Evolutionary conservation across 2,329 filamentous ascomycete species (phyloP), one percentile per base, ranked within the genome.

Genomic region (Talaromyces albobiverticillius): DNA sequence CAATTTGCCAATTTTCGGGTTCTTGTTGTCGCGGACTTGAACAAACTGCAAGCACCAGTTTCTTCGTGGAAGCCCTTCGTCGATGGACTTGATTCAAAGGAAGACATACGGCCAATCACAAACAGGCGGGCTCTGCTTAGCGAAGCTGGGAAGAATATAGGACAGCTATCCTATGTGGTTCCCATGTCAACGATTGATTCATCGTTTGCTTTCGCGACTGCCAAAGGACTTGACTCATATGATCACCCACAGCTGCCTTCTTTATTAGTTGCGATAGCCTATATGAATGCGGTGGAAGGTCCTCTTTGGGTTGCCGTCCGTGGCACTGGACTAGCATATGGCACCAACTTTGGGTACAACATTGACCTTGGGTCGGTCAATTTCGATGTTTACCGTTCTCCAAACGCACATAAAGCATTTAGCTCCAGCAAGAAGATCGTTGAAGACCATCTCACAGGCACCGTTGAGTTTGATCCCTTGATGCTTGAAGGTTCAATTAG

Each of bases 301-400:
- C 94, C 94, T 0, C 83, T 99, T 29, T 97, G 94, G 93, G 88
- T 88, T 59, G 90, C 90, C 0, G 89, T 97, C 46, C 90, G 94
- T 45, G 94, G 94, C 53, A 94, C 90, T 41, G 94, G 94, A 42
- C 85, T 97, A 50, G 94, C 94, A 0, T 99, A 99, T 67, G 92
- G 92, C 51, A 87, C 88, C 1, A 84, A 82, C 63, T 95, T 97
- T 66, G 81, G 81, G 42, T 86, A 88, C 43, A 88, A 90, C 65
- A 76, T 89, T 25, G 90, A 94, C 64, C 85, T 84, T 1, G 94
- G 93, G 2, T 83, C 89, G 47, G 76, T 96, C 49, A 86, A 89
- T 57, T 95, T 95, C 74, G 84, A 85, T 52, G 87, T 97, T 40
- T 96, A 95, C 76, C 87, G 93, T 23, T 95, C 90, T 0, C 93